A percentile compares a stretch with the other conserved stretches of the same genome.
Conservation (phyloP, 2,329 filamentous ascomycete species). For the Aspergillus aculeatinus region DNA sequence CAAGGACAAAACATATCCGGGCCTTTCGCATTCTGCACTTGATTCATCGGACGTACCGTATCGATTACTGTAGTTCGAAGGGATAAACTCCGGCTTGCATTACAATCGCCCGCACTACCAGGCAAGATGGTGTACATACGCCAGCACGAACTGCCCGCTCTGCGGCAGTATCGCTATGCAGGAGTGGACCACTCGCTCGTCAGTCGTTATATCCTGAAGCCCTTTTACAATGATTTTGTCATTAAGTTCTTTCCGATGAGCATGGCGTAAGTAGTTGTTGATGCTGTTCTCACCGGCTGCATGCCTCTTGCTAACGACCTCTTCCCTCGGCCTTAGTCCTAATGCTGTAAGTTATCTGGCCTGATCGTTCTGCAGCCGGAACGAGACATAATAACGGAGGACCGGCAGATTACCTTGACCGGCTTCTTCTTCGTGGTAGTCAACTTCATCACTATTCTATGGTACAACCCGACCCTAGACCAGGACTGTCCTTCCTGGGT, state of each 20-base stretch:
- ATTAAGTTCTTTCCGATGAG: conserved; percentile 93
- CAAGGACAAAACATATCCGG: background rate
- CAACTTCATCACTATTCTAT: conserved; percentile 88
- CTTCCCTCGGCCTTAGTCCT: conserved; percentile 35
- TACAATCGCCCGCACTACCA: background rate
- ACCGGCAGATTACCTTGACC: conserved; percentile 72
- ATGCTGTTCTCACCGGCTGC: conserved; percentile 7
- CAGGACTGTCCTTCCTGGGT: conserved; percentile 94
- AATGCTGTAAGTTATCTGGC: conserved; percentile 46
- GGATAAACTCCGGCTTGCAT: background rate
- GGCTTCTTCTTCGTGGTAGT: conserved; percentile 86
- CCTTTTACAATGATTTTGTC: conserved; percentile 92
- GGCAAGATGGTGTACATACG: conserved; percentile 87
- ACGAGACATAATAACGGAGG: conserved; percentile 15
- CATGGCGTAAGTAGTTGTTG: conserved; percentile 68
- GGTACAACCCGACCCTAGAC: conserved; percentile 93
- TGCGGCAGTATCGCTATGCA: conserved; percentile 95
- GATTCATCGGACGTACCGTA: background rate
- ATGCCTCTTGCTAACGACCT: conserved; percentile 15
- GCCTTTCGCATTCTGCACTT: background rate
- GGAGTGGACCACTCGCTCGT: conserved; percentile 85
- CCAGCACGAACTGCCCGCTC: conserved; percentile 80
- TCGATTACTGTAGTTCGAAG: background rate
- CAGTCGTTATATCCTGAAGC: conserved; percentile 92
- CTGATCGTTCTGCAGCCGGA: conserved; percentile 3